A percentile compares a stretch with the other conserved stretches of the same genome.
These are phyloP conservation scores for Fusarium sp. DNA, from an alignment of 2,329 filamentous ascomycete genomes.

Conservation along the genomic window DNA sequence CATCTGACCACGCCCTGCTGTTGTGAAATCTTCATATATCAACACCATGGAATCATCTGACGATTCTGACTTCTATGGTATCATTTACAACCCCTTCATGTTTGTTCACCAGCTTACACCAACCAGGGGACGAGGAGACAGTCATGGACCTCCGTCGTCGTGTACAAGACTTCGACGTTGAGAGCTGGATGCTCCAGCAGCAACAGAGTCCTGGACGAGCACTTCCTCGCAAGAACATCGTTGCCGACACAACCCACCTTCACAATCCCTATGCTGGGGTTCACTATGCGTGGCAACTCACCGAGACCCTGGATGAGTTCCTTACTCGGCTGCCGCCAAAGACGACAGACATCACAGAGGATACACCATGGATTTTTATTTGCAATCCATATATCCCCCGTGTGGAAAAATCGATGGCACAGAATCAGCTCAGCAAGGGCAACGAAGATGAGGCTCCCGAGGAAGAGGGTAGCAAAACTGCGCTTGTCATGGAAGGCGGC, in stretches of 20 bases:
- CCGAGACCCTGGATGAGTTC: slow-evolving; percentile 76
- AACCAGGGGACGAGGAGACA: slow-evolving; percentile 68
- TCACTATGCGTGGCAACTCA: slow-evolving; percentile 72
- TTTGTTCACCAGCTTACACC: slow-evolving; percentile 26
- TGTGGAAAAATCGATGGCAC: slow-evolving; percentile 52
- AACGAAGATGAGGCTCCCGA: slow-evolving; percentile 66
- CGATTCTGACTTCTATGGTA: slow-evolving; percentile 73
- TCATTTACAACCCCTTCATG: background rate
- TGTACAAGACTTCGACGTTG: slow-evolving; percentile 65
- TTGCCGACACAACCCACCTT: slow-evolving; percentile 52
- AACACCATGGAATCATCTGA: slow-evolving; percentile 57
- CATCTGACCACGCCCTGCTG: background rate
- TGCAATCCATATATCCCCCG: slow-evolving; percentile 72
- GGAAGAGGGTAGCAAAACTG: slow-evolving; percentile 61
- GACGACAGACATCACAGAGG: slow-evolving; percentile 64
- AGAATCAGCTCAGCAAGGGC: slow-evolving; percentile 58
- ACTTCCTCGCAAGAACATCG: slow-evolving; percentile 34
- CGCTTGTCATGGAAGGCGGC: slow-evolving; percentile 67
- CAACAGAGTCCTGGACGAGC: slow-evolving; percentile 49
- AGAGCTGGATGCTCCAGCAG: slow-evolving; percentile 59
- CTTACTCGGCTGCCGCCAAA: slow-evolving; percentile 77
- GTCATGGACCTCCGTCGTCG: slow-evolving; percentile 64
- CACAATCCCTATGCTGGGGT: slow-evolving; percentile 73
- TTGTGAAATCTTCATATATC: background rate
- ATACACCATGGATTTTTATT: slow-evolving; percentile 80